phyloP scores from a whole-genome alignment of 2,329 filamentous ascomycete genomes.

The Fusarium citri region DNA sequence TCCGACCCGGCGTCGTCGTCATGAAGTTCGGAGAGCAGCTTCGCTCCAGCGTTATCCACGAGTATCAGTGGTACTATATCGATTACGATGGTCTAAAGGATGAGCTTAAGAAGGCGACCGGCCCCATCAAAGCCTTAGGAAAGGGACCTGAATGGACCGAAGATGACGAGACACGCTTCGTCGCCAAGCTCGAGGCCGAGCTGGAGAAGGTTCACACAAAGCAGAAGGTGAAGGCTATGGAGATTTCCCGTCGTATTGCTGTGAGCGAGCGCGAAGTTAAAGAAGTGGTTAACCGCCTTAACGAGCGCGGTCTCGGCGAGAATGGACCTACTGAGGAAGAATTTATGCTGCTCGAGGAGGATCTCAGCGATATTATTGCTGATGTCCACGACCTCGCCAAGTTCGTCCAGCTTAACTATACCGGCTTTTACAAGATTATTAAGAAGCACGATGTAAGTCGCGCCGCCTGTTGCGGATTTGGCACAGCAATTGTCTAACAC shows the following conservation, averaged over 20 bases:
- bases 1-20: conserved; percentile 65
- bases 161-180: conserved; percentile 90
- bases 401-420: conserved; percentile 98
- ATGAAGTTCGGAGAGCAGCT: conserved; percentile 97
- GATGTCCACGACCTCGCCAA: conserved; percentile 98
- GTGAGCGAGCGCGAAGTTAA: conserved; percentile 89
- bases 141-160: conserved; percentile 79
- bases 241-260: conserved; percentile 91
- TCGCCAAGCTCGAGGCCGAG: conserved; percentile 87
- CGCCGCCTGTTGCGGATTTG: background rate
- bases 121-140: conserved; percentile 57
- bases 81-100: conserved; percentile 94
- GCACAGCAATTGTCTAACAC: conserved; percentile 34
- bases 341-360: conserved; percentile 92
- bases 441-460: conserved; percentile 94
- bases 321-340: conserved; percentile 85
- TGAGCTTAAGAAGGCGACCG: conserved; percentile 80
- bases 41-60: conserved; percentile 92
- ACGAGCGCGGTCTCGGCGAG: conserved; percentile 68
- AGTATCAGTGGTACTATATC: conserved; percentile 99
- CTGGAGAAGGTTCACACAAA: conserved; percentile 98
- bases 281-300: conserved; percentile 82
- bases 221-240: conserved; percentile 95
- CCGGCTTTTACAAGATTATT: conserved; percentile 99
- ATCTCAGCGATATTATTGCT: conserved; percentile 96